Evolutionary conservation across 2,329 filamentous ascomycete genomes (phyloP), one percentile per base, ranked within the genome.

Genomic region (Pezicula carpinea): DNA sequence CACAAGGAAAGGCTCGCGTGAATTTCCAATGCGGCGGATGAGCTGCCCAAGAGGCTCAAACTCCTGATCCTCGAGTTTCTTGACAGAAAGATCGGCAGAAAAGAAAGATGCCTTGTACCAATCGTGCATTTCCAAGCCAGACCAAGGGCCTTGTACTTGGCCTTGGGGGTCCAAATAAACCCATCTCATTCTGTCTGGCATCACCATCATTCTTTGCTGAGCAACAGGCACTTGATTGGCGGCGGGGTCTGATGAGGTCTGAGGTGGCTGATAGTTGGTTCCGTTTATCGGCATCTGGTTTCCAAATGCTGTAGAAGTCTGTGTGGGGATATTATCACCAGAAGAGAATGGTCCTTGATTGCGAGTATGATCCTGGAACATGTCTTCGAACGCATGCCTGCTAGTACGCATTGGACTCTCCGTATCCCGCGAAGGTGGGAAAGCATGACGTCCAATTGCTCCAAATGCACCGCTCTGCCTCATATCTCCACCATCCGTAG

Each of bases 101-200:
- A 99, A 99, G 71, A 97, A 99, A 39, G 92, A 91, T 32, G 91
- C 92, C 66, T 97, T 97, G 70, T 97, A 99, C 93, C 93, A 99
- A 60, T 99, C 95, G 58, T 99, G 95, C 93, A 99, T 99, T 68
- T 99, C 93, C 42, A 99, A 72, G 1, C 93, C 93, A 33, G 90
- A 96, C 69, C 93, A 99, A 0, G 93, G 93, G 0, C 93, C 93
- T 64, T 99, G 93, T 5, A 89, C 85, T 52, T 89, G 86, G 18
- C 90, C 90, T 63, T 95, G 89, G 5, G 93, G 93, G 64, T 99
- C 93, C 44, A 95, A 83, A 64, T 99, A 99, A 15, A 96, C 92
- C 93, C 93, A 99, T 59, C 92, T 80, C 90, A 99, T 99, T 13
- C 95, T 80, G 66, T 99, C 93, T 2, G 93, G 93, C 93, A 99